These are phyloP conservation scores for Aspergillus intermedius DNA, from an alignment of 2,329 filamentous ascomycete genomes.

Conservation along the genomic window DNA sequence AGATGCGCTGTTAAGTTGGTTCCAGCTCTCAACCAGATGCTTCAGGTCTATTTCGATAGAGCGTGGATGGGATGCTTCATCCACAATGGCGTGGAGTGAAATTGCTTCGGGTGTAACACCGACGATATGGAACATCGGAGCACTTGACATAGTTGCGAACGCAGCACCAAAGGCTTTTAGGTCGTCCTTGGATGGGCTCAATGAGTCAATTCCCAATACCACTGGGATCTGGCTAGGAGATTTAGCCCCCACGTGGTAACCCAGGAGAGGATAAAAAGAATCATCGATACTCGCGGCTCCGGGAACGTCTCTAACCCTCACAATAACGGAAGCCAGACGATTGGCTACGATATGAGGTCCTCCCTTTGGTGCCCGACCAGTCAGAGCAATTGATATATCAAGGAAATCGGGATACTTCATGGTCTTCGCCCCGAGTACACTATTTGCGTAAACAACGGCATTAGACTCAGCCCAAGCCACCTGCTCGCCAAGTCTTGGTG, in stretches of 20 bases:
- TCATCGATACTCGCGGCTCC: slow-evolving; percentile 20
- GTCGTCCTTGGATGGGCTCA: slow-evolving; percentile 20
- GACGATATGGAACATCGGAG: slow-evolving; percentile 42
- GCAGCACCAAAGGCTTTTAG: slow-evolving; percentile 42
- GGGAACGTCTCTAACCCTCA: background rate
- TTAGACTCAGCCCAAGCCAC: slow-evolving; percentile 44
- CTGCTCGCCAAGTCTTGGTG: slow-evolving; percentile 33
- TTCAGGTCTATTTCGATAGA: background rate
- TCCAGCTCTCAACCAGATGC: slow-evolving; percentile 10
- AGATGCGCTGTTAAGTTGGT: slow-evolving; percentile 14
- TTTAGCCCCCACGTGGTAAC: slow-evolving; percentile 31
- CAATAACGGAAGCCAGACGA: slow-evolving; percentile 10
- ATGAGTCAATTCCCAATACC: slow-evolving; percentile 28
- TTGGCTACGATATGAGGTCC: slow-evolving; percentile 22
- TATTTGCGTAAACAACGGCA: slow-evolving; percentile 43
- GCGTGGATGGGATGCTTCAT: background rate
- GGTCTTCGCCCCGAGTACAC: slow-evolving; percentile 40
- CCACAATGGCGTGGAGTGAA: slow-evolving; percentile 3
- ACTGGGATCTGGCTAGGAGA: slow-evolving; percentile 29
- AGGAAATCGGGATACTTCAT: slow-evolving; percentile 44
- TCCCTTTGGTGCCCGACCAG: slow-evolving; percentile 29
- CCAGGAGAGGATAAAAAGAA: slow-evolving; percentile 34
- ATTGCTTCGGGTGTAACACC: slow-evolving; percentile 36
- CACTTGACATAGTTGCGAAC: slow-evolving; percentile 38
- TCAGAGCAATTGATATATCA: slow-evolving; percentile 40